Conservation (phyloP, 352 stramenopile genomes). For the Phytopythium montanum region DNA sequence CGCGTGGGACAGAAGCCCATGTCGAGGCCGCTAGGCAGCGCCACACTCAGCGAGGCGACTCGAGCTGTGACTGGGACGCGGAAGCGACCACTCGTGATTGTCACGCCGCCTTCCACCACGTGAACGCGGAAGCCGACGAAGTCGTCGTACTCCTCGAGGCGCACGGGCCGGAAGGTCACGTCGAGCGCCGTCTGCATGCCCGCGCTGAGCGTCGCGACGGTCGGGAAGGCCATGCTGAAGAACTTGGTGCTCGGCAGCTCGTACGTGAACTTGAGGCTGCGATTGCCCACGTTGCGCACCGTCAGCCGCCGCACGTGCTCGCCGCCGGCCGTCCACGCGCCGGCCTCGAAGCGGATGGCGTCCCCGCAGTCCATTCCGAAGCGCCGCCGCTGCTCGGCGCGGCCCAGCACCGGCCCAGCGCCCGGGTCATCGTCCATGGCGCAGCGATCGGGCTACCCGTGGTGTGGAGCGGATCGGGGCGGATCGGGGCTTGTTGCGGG, state of each 20-base stretch:
- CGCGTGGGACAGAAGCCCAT: slow-evolving; percentile 90
- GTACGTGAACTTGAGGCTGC: slow-evolving; percentile 92
- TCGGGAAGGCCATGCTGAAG: slow-evolving; percentile 93
- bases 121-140: slow-evolving; percentile 88
- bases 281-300: slow-evolving; percentile 89
- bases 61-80: slow-evolving; percentile 82
- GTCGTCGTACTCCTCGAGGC: slow-evolving; percentile 90
- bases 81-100: slow-evolving; percentile 70
- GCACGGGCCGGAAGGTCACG: slow-evolving; percentile 88
- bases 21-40: slow-evolving; percentile 64
- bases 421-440: neutral
- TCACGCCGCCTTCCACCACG: slow-evolving; percentile 74
- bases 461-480: too few relatives aligned
- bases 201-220: slow-evolving; percentile 83
- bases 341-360: slow-evolving; percentile 82
- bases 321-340: slow-evolving; percentile 87
- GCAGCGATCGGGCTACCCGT: neutral
- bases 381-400: slow-evolving; percentile 65
- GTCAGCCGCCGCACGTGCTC: slow-evolving; percentile 89
- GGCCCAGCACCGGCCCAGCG: slow-evolving; percentile 46
- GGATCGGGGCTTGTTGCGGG: neutral
- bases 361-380: slow-evolving; percentile 85
- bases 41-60: slow-evolving; percentile 67
- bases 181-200: slow-evolving; percentile 86
- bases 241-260: slow-evolving; percentile 90